Evolutionary conservation across 495 filamentous ascomycete species (phyloP).

Genomic region (Collariella sp.): DNA sequence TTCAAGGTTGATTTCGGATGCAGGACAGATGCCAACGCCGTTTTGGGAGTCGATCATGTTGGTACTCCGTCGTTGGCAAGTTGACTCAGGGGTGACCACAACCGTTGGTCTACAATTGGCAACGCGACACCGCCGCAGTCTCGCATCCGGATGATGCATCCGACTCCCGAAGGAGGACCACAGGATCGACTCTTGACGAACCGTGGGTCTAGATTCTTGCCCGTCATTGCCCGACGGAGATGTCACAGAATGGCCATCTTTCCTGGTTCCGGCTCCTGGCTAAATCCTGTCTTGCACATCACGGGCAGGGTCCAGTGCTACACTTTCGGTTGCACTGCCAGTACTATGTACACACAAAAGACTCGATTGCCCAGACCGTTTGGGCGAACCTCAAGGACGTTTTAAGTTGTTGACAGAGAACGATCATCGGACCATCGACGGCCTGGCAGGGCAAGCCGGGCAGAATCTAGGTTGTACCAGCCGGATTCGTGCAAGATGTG

Average conservation of each 20-base stretch:
- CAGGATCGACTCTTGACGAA: neutral
- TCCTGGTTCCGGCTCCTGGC: conserved; percentile 6
- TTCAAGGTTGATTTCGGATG: neutral
- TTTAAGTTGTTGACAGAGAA: too few relatives aligned
- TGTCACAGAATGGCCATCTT: neutral
- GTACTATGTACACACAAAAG: neutral
- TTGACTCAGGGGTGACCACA: too few relatives aligned
- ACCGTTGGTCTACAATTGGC: neutral
- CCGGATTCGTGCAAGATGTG: too few relatives aligned
- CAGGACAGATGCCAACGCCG: neutral
- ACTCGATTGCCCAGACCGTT: neutral
- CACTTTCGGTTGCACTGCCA: neutral
- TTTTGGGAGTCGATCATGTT: neutral
- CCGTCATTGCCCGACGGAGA: conserved; percentile 1
- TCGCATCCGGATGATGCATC: conserved; percentile 1
- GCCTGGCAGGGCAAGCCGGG: too few relatives aligned
- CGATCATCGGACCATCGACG: too few relatives aligned
- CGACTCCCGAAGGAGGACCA: neutral
- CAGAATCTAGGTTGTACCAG: too few relatives aligned
- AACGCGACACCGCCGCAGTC: neutral
- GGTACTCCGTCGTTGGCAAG: neutral
- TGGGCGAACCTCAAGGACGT: neutral
- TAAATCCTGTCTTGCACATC: neutral
- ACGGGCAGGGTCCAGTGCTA: neutral
- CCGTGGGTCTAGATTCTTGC: neutral